phyloP scores from a whole-genome alignment of 2,329 filamentous ascomycete species.

The Sclerotiophoma versabilis region DNA sequence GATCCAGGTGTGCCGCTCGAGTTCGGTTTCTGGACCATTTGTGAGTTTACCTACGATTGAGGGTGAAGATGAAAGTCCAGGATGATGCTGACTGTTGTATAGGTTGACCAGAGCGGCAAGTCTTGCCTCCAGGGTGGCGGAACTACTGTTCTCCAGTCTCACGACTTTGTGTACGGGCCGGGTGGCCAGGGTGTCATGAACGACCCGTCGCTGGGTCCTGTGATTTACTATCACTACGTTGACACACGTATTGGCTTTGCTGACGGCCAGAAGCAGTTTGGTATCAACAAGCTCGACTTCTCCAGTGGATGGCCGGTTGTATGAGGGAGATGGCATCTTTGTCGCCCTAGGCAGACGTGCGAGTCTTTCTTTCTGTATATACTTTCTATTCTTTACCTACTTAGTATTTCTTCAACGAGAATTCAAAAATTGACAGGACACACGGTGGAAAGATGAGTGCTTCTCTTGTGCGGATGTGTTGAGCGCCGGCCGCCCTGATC shows the following conservation, averaged over 20 bases:
- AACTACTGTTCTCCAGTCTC: constrained; percentile 63
- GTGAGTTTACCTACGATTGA: constrained; percentile 26
- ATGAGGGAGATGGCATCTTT: neutral
- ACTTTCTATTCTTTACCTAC: too few relatives aligned
- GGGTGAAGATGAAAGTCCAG: neutral
- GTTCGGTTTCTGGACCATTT: constrained; percentile 59
- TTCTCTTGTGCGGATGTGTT: too few relatives aligned
- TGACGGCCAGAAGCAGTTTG: constrained; percentile 57
- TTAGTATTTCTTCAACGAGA: too few relatives aligned
- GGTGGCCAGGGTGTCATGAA: constrained; percentile 66
- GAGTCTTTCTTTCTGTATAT: neutral
- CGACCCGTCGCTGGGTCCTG: constrained; percentile 54
- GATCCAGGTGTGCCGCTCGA: constrained; percentile 67
- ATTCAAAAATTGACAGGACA: too few relatives aligned
- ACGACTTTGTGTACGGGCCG: constrained; percentile 66
- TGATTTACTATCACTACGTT: constrained; percentile 17
- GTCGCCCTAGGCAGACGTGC: neutral
- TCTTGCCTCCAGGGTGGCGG: constrained; percentile 63
- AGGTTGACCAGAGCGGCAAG: constrained; percentile 59
- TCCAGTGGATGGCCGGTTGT: constrained; percentile 53
- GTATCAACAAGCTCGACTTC: constrained; percentile 57
- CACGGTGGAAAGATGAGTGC: too few relatives aligned
- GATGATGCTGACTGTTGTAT: neutral
- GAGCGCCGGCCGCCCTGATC: too few relatives aligned
- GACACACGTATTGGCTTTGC: constrained; percentile 59